phyloP scores from a whole-genome alignment of 1,139 yeast genomes.

The Blastobotrys serpentis region DNA sequence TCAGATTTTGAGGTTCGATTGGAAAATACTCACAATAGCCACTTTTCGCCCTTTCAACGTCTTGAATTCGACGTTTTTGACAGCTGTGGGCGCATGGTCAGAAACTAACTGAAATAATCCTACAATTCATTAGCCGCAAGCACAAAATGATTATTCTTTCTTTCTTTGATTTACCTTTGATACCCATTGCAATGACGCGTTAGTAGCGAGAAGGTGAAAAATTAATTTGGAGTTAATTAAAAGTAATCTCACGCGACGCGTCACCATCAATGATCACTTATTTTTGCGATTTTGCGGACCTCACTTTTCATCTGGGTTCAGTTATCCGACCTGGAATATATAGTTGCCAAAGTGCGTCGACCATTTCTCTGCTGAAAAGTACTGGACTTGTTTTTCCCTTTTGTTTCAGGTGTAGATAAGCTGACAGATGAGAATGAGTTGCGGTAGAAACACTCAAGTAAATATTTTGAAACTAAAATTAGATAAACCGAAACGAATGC shows the following conservation, averaged over 20 bases:
- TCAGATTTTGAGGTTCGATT: neutral
- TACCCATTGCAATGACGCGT: conserved; percentile 57
- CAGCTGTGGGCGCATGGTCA: conserved; percentile 86
- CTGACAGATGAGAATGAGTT: no score
- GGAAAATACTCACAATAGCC: conserved; percentile 56
- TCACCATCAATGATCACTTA: no score
- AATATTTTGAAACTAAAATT: no score
- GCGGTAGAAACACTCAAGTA: no score
- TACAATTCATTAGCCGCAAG: conserved; percentile 24
- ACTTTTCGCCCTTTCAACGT: conserved; percentile 89
- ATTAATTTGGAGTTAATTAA: neutral
- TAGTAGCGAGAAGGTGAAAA: neutral
- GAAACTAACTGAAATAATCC: conserved; percentile 77
- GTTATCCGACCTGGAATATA: no score
- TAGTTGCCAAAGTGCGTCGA: no score
- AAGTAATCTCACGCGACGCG: conserved; percentile 5
- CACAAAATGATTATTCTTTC: neutral
- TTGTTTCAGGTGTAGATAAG: no score
- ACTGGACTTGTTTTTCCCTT: no score
- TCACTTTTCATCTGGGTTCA: no score
- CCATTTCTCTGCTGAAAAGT: no score
- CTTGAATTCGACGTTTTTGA: conserved; percentile 76
- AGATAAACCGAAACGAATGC: no score
- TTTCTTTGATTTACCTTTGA: conserved; percentile 52
- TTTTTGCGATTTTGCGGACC: no score